A percentile compares a stretch with the other conserved stretches of the same genome.
Evolutionary conservation across 148 eudicot genomes (phyloP).

Genomic region (Silene conica): DNA sequence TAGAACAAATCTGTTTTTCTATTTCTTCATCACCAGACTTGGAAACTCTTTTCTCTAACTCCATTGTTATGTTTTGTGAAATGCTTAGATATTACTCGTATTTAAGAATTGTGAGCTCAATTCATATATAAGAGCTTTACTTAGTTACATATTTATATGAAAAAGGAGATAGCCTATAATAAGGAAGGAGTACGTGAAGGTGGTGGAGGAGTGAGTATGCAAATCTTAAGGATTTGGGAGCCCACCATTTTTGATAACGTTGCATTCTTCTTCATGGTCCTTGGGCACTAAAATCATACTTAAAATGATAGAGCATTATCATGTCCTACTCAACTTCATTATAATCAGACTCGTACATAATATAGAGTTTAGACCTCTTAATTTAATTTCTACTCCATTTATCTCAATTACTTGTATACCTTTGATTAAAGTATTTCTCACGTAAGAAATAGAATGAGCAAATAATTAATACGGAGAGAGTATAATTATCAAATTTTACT

Average conservation of each 20-base stretch:
- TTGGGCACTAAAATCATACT: neutral
- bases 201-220: neutral
- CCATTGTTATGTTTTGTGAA: constrained; percentile 12
- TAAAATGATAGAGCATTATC: neutral
- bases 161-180: neutral
- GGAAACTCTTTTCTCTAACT: constrained; percentile 26
- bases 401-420: too few species aligned
- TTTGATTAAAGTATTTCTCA: too few species aligned
- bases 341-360: too few species aligned
- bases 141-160: constrained; percentile 15
- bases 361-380: too few species aligned
- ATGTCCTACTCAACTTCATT: too few species aligned
- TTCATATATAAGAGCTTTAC: neutral
- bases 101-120: constrained; percentile 15
- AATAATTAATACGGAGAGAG: too few species aligned
- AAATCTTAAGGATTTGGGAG: neutral
- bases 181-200: neutral
- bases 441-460: too few species aligned
- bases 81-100: neutral
- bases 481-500: too few species aligned
- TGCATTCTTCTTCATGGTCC: neutral
- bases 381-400: too few species aligned
- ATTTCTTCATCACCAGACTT: constrained; percentile 19
- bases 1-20: constrained; percentile 22
- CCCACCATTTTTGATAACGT: constrained; percentile 7